Percentiles rank a stretch among this genome's conserved stretches.
phyloP scores from a whole-genome alignment of 2,329 filamentous ascomycete species.

The Dothidotthia symphoricarpi region DNA sequence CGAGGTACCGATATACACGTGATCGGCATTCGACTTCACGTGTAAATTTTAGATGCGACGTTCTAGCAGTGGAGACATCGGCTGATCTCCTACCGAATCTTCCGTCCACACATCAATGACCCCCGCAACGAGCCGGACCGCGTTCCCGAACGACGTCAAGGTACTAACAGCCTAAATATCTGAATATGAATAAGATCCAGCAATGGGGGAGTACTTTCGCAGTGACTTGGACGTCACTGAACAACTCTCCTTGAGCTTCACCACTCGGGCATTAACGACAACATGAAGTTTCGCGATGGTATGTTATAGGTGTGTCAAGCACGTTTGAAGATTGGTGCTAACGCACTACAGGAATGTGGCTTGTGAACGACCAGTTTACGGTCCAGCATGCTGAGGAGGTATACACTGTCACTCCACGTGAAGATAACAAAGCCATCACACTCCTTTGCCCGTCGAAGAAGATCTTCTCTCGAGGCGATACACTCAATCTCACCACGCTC shows the following conservation, averaged over 20 bases:
- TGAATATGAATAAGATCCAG: background rate
- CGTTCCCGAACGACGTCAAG: constrained; percentile 11
- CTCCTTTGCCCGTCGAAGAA: constrained; percentile 59
- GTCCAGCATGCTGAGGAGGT: constrained; percentile 67
- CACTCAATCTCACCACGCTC: constrained; percentile 56
- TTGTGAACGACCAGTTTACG: constrained; percentile 59
- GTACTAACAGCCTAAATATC: too few species aligned
- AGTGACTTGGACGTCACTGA: too few species aligned
- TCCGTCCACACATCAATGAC: constrained; percentile 22
- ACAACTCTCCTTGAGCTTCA: too few species aligned
- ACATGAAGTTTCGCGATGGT: constrained; percentile 63
- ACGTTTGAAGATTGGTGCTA: constrained; percentile 3
- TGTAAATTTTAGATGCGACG: too few species aligned
- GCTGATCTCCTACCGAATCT: constrained; percentile 18
- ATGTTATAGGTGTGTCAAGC: constrained; percentile 4
- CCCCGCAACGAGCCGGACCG: constrained; percentile 19
- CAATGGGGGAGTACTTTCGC: background rate
- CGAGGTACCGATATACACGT: too few species aligned
- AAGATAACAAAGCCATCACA: constrained; percentile 50
- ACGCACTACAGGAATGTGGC: constrained; percentile 57
- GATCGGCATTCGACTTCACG: too few species aligned
- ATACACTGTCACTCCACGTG: constrained; percentile 51
- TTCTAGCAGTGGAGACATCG: constrained; percentile 13
- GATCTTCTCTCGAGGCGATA: constrained; percentile 56
- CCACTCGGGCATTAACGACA: constrained; percentile 2